These are phyloP conservation scores for Calycina herbarum DNA, from an alignment of 2,329 filamentous ascomycete species.

Conservation along the genomic window DNA sequence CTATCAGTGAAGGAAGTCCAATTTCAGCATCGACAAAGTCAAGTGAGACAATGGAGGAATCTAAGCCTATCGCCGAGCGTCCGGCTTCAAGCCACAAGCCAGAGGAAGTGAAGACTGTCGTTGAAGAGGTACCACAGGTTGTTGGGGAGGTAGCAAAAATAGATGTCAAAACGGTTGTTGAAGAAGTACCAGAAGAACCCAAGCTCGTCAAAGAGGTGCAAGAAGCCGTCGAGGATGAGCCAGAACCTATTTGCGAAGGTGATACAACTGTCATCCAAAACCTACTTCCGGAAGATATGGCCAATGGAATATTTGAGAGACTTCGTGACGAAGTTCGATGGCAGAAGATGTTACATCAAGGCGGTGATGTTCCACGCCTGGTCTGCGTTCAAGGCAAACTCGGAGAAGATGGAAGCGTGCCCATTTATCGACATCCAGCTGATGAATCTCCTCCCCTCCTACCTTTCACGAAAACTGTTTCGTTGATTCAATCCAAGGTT, in stretches of 20 bases:
- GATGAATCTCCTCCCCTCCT: slow-evolving; percentile 81
- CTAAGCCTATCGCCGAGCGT: not conserved
- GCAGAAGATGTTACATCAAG: slow-evolving; percentile 90
- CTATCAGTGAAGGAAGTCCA: not conserved
- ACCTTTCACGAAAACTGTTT: slow-evolving; percentile 73
- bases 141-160: not conserved
- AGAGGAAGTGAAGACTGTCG: not conserved
- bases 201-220: not conserved
- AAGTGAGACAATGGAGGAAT: not conserved
- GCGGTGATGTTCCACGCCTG: slow-evolving; percentile 85
- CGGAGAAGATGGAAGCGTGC: slow-evolving; percentile 68
- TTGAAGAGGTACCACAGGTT: not conserved
- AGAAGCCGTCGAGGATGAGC: not conserved
- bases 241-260: slow-evolving; percentile 65
- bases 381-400: slow-evolving; percentile 84
- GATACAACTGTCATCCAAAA: slow-evolving; percentile 75
- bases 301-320: slow-evolving; percentile 64
- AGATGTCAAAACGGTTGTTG: not conserved
- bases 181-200: not conserved
- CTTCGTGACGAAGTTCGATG: slow-evolving; percentile 77
- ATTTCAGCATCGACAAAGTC: slow-evolving; percentile 1
- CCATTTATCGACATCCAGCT: slow-evolving; percentile 91
- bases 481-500: slow-evolving; percentile 64
- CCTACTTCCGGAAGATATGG: slow-evolving; percentile 60
- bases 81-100: not conserved